Percentiles rank a stretch among this genome's conserved stretches.
Evolutionary conservation across 1,139 yeast species (phyloP).

Genomic region (Hyphopichia wangnamkhiaoensis): DNA sequence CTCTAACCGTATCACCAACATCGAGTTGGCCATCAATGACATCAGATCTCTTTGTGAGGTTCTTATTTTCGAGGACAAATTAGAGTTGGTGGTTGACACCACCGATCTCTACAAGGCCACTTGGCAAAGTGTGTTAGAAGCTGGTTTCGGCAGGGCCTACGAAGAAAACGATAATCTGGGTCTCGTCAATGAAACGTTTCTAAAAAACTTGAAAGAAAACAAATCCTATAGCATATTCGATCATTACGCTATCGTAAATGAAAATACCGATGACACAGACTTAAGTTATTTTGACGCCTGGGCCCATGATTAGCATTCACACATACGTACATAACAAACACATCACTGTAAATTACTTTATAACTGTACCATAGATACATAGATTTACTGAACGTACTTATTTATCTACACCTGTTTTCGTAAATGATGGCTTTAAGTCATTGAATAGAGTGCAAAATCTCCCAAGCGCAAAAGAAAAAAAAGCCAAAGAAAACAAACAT

Average conservation of each 20-base stretch:
- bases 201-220: slow-evolving; percentile 13
- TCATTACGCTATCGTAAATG: slow-evolving; percentile 30
- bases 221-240: slow-evolving; percentile 37
- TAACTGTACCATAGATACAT: slow-evolving; percentile 1
- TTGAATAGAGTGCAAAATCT: not conserved
- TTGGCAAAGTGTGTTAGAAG: slow-evolving; percentile 61
- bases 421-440: no score
- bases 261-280: slow-evolving; percentile 33
- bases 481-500: no score
- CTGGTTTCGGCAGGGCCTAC: slow-evolving; percentile 54
- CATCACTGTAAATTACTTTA: slow-evolving; percentile 2
- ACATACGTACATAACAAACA: no score
- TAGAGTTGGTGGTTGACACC: slow-evolving; percentile 57
- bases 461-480: not conserved
- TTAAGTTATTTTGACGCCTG: slow-evolving; percentile 44
- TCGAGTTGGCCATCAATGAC: slow-evolving; percentile 73
- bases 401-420: not conserved
- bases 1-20: slow-evolving; percentile 75
- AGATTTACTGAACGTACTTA: not conserved
- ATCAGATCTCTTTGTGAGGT: slow-evolving; percentile 86
- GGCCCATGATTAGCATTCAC: slow-evolving; percentile 24
- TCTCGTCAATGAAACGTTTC: slow-evolving; percentile 12
- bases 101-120: slow-evolving; percentile 60
- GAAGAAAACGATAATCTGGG: slow-evolving; percentile 21
- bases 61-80: slow-evolving; percentile 78